phyloP scores from a whole-genome alignment of 768 basidiomycete genomes.

The Roridomyces roridus region DNA sequence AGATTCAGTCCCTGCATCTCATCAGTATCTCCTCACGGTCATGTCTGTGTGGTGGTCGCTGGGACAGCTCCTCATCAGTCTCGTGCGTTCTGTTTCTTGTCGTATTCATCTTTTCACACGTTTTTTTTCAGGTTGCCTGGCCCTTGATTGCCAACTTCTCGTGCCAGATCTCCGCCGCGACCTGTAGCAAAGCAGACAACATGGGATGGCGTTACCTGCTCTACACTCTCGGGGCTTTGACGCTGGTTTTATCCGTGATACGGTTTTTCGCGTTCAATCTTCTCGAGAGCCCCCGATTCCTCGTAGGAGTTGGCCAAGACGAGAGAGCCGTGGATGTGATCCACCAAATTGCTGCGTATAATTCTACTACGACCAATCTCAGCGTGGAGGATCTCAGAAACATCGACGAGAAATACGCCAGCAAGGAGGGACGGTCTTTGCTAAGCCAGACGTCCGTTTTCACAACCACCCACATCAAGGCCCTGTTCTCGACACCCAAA shows the following conservation, averaged over 20 bases:
- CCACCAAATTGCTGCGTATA: conserved; percentile 65
- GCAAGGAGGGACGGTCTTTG: too few relatives aligned
- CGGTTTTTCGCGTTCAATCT: conserved; percentile 74
- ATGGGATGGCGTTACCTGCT: conserved; percentile 81
- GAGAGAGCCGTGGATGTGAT: conserved; percentile 66
- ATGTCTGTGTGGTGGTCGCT: conserved; percentile 85
- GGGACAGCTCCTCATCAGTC: conserved; percentile 67
- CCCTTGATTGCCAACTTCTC: conserved; percentile 74
- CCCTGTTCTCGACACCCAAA: conserved; percentile 56
- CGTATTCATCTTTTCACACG: not conserved
- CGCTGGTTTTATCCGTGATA: conserved; percentile 64
- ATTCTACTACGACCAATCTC: conserved; percentile 55
- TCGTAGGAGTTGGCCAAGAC: conserved; percentile 72
- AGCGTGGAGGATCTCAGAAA: conserved; percentile 55
- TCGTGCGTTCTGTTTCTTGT: conserved; percentile 31
- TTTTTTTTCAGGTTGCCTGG: conserved; percentile 63
- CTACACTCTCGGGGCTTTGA: conserved; percentile 75
- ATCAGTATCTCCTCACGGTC: conserved; percentile 78
- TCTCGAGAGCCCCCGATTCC: conserved; percentile 74
- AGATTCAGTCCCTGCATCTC: conserved; percentile 75
- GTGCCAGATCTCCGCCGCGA: conserved; percentile 59
- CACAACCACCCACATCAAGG: conserved; percentile 42
- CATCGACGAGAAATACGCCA: conserved; percentile 22
- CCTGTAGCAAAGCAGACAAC: conserved; percentile 58
- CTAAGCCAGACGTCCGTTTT: conserved; percentile 31